Base-by-base conservation (phyloP, 495 filamentous ascomycete species). In the Xylaria sp. region DNA sequence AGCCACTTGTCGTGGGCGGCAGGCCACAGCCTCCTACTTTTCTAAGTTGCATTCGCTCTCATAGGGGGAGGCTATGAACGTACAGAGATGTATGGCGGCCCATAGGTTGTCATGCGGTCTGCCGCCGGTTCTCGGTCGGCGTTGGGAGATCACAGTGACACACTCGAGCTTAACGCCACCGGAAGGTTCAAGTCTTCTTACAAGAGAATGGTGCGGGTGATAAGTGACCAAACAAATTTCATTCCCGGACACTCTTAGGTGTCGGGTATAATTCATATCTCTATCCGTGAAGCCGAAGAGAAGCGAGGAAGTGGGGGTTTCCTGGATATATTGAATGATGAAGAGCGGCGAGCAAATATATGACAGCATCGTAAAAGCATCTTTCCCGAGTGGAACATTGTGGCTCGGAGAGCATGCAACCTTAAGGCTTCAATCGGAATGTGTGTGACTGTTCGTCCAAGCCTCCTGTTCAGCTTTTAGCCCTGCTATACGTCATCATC, bases 51-150 rank as follows among this genome's bases (percentile, higher is more conserved):
- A 61, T 70, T 33, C 46, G 43, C 15, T 62, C 46, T 63, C 46
- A 69, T 57, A 15, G 40, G 1, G 55, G 6, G 59, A 44, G 46
- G 35, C 14, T n/a, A 41, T 24, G 50, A 31, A 40, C 9, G 37
- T 40, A 55, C 44, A 46, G 40, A 37, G 1, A 40, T 2, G 12
- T 21, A 5, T 24, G 24, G 66, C 52, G 53, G 67, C 24, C 17
- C 40, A 52, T 52, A 11, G 15, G 31, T 48, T 57, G 14, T 24
- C 61, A 71, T 71, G 61, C 69, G 46, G 19, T 35, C 24, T 37
- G 50, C 69, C 68, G 58, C 35, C 52, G 69, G 61, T 59, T 71
- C 69, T 71, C 61, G 69, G 61, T 65, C 61, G 53, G 69, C 40
- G 48, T 65, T 61, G 63, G 50, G 46, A 31, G 15, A 63, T 48